Evolutionary conservation across 352 stramenopile genomes (phyloP), one percentile per base, ranked within the genome.

Genomic region (Nothophytophthora sp.): DNA sequence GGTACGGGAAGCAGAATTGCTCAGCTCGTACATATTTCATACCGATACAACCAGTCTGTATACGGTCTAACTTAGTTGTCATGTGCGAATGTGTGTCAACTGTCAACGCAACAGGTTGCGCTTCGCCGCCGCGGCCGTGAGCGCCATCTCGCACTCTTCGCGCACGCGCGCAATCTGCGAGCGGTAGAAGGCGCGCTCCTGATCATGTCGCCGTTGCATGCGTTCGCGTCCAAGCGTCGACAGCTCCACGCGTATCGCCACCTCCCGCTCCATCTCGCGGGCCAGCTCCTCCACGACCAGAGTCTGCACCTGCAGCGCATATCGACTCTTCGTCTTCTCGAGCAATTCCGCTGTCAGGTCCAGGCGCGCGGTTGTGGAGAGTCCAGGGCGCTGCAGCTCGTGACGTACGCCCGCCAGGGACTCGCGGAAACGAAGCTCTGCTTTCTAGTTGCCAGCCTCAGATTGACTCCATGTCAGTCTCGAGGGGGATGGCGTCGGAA

Each of bases 101-200:
- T 12, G 29, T 66, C 42, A 93, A 9, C 83, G 73, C 15, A 93
- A 61, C 23, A 93, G 53, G 53, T 91, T 93, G 67, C 70, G 80
- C 58, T 88, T 76, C 33, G 73, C 73, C 59, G 86, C 86, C 5
- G 70, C 73, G 0, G 74, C 48, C 0, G 73, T 79, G 39, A 91
- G 76, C 44, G 66, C 68, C 60, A 87, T 58, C 60, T 91, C 76
- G 48, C 79, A 89, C 61, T 91, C 80, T 24, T 50, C 64, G 0
- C 63, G 73, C 39, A 90, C 65, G 8, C 81, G 68, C 42, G 83
- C 60, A 50, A 93, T 80, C 53, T 89, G 83, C 27, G 64, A 36
- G 38, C 71, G 71, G 59, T 82, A 70, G 58, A 82, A 75, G 7
- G 34, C 59, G 1, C 83, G 72, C 15, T 90, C 80, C 12, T 57